These are phyloP conservation scores for Kondoa malvinella DNA, from an alignment of 768 basidiomycete genomes.

Conservation along the genomic window DNA sequence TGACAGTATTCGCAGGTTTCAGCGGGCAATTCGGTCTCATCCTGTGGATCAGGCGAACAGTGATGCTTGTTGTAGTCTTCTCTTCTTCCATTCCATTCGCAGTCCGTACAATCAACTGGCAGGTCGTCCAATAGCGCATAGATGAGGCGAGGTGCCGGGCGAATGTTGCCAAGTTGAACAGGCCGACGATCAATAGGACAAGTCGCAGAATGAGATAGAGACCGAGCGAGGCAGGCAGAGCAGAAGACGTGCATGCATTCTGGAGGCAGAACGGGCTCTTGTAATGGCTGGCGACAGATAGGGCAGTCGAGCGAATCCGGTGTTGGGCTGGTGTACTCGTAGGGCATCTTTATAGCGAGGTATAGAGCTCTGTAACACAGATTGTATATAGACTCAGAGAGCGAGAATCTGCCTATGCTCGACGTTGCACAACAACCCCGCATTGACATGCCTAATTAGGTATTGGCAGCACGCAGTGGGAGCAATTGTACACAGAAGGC, in stretches of 20 bases:
- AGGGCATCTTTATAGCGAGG: background rate
- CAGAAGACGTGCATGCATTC: conserved; percentile 3
- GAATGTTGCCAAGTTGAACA: background rate
- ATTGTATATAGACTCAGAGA: background rate
- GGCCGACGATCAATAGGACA: background rate
- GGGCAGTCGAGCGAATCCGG: background rate
- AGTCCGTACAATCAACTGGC: background rate
- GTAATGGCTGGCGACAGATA: background rate
- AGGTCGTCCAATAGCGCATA: background rate
- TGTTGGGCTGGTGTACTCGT: background rate
- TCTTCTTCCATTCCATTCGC: background rate
- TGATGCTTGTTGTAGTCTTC: background rate
- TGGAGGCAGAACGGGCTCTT: background rate
- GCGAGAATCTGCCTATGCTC: background rate
- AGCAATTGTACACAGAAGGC: no score
- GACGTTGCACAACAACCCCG: no score
- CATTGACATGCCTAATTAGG: no score
- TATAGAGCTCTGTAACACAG: background rate
- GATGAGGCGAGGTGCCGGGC: background rate
- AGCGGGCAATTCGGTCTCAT: background rate
- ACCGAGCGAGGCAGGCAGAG: background rate
- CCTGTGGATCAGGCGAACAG: background rate
- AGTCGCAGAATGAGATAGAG: background rate
- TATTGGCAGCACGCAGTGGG: no score
- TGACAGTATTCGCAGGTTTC: background rate